Evolutionary conservation across 768 basidiomycete genomes (phyloP), one percentile per base, ranked within the genome.

Genomic region (Amanita molliuscula): DNA sequence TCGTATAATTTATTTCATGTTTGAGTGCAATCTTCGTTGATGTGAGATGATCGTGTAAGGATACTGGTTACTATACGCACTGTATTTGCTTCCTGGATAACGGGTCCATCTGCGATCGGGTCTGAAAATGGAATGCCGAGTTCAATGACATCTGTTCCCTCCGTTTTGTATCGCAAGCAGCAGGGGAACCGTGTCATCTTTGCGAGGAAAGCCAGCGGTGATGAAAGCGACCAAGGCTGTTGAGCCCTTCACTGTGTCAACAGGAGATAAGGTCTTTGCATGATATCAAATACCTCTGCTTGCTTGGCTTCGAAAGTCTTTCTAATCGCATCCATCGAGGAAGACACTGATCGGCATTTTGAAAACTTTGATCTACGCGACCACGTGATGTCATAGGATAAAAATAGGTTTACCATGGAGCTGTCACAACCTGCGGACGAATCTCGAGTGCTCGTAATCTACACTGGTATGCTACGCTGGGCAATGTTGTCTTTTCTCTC

Each of bases 91-190:
- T 84, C 85, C 62, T 99, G 95, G 54, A 99, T 96, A 3, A 81
- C 82, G 21, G 88, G 89, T 0, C 95, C 95, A 67, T 99, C 95
- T 2, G 92, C 94, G 57, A 92, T 89, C 16, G 94, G 95, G 69
- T 97, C 95, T 48, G 89, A 94, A 71, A 95, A 97, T 0, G 94
- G 92, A 25, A 97, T 77, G 15, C 95, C 95, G 15, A 99, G 76
- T 65, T 99, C 95, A 53, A 98, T 93, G 53, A 97, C 79, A 64
- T 97, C 93, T 40, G 90, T 79, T 79, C 5, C 95, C 95, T 47
- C 95, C 95, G 40, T 78, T 77, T 65, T 98, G 86, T 82, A 99
- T 89, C 21, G 88, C 88, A 31, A 98, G 78, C 72, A 97, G 65
- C 52, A 92, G 75, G 1, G 88, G 82, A 9, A 95, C 88, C 0